phyloP scores from a whole-genome alignment of 345 rosid genomes.

The Lepidium didymum region DNA sequence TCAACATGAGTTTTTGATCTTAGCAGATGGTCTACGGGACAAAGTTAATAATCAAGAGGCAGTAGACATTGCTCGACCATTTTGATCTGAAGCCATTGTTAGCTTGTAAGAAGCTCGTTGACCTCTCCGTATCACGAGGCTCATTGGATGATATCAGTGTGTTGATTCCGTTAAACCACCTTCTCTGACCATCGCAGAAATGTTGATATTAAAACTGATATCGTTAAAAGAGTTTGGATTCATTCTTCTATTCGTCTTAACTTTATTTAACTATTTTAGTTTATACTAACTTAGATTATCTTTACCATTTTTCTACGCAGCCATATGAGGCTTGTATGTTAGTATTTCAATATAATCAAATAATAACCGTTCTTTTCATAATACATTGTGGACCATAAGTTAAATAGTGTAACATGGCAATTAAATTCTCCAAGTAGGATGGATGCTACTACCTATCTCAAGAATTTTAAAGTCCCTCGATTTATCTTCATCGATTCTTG shows the following conservation, averaged over 20 bases:
- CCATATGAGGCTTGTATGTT: too few relatives aligned
- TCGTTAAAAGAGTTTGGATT: too few relatives aligned
- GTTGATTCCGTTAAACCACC: constrained; percentile 39
- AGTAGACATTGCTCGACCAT: constrained; percentile 49
- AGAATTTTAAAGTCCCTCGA: too few relatives aligned
- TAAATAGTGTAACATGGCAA: background rate
- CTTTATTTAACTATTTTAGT: background rate
- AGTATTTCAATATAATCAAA: too few relatives aligned
- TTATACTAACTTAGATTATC: background rate
- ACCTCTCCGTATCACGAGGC: constrained; percentile 58
- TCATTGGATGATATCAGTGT: constrained; percentile 69
- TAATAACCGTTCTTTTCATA: too few relatives aligned
- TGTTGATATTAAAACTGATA: too few relatives aligned
- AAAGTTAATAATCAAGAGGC: constrained; percentile 83
- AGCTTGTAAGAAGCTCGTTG: constrained; percentile 63
- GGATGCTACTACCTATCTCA: too few relatives aligned
- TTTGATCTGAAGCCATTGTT: constrained; percentile 29
- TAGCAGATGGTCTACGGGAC: constrained; percentile 94
- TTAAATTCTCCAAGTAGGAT: background rate
- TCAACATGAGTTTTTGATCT: constrained; percentile 67
- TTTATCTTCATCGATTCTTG: too few relatives aligned
- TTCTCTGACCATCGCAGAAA: constrained; percentile 1
- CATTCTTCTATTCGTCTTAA: background rate
- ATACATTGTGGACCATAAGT: too few relatives aligned
- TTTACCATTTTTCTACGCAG: background rate